Evolutionary conservation across 2,329 filamentous ascomycete genomes (phyloP).

Genomic region (Aureobasidium sp.): DNA sequence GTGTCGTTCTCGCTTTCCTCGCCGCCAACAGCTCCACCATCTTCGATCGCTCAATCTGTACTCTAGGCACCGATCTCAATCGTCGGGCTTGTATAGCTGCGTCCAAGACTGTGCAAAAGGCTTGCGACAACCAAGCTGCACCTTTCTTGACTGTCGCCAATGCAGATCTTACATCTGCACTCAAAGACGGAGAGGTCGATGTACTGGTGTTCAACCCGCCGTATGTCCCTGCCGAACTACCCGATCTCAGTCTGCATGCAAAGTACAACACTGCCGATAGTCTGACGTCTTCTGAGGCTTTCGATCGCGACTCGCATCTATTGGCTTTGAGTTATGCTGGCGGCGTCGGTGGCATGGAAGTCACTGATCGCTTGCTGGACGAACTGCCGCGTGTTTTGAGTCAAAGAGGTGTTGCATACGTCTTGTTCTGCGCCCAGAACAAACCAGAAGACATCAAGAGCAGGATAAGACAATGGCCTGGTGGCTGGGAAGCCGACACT

Average conservation of each 20-base stretch:
- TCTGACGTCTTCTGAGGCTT: slow-evolving; percentile 33
- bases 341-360: slow-evolving; percentile 87
- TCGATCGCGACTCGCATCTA: slow-evolving; percentile 75
- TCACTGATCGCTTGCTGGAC: slow-evolving; percentile 70
- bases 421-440: slow-evolving; percentile 87
- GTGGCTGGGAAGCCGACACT: slow-evolving; percentile 65
- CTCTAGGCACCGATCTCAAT: slow-evolving; percentile 79
- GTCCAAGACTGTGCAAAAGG: slow-evolving; percentile 51
- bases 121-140: not conserved
- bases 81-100: slow-evolving; percentile 74
- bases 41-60: slow-evolving; percentile 65
- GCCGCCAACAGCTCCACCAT: slow-evolving; percentile 66
- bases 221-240: slow-evolving; percentile 61
- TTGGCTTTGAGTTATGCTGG: slow-evolving; percentile 84
- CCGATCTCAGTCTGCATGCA: slow-evolving; percentile 35
- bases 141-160: slow-evolving; percentile 61
- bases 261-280: slow-evolving; percentile 20
- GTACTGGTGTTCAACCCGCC: slow-evolving; percentile 94
- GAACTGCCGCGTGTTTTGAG: slow-evolving; percentile 59
- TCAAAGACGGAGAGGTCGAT: slow-evolving; percentile 60
- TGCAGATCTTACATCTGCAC: slow-evolving; percentile 60
- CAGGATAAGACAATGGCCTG: slow-evolving; percentile 52
- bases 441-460: slow-evolving; percentile 67
- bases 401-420: slow-evolving; percentile 70
- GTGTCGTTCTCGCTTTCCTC: slow-evolving; percentile 85